phyloP scores from a whole-genome alignment of 352 stramenopile genomes.

The Pythium periplocum region DNA sequence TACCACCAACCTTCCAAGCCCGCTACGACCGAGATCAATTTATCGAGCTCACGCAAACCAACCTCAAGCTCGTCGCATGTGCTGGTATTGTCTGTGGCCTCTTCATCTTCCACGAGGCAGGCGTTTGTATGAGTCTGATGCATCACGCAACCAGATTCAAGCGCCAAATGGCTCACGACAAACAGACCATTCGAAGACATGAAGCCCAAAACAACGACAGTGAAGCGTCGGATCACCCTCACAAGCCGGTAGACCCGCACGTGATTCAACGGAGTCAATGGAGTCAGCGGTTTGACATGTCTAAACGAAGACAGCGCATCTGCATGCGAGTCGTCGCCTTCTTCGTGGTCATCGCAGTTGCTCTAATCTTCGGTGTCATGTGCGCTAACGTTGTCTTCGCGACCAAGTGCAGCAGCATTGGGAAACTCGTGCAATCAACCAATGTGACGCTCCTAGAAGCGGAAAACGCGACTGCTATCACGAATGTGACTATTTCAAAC shows the following conservation, averaged over 20 bases:
- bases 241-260: conserved; percentile 3
- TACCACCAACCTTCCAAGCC: conserved; percentile 63
- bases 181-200: conserved; percentile 28
- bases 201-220: conserved; percentile 5
- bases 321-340: conserved; percentile 49
- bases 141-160: conserved; percentile 51
- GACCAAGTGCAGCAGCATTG: conserved; percentile 63
- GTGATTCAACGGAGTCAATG: conserved; percentile 30
- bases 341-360: conserved; percentile 37
- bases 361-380: conserved; percentile 91
- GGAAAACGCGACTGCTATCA: conserved; percentile 5
- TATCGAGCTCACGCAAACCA: conserved; percentile 38
- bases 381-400: conserved; percentile 66
- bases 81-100: conserved; percentile 48
- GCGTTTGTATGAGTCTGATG: conserved; percentile 47
- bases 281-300: conserved; percentile 49
- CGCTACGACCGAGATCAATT: conserved; percentile 70
- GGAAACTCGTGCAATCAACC: conserved; percentile 35
- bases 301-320: conserved; percentile 57
- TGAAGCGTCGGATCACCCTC: not conserved
- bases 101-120: conserved; percentile 47
- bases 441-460: conserved; percentile 34
- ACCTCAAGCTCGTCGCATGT: conserved; percentile 54
- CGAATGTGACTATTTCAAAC: conserved; percentile 27
- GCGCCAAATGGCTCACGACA: conserved; percentile 47